Conservation (phyloP, 1,139 yeast genomes). For the Blastobotrys malaysiensis region DNA sequence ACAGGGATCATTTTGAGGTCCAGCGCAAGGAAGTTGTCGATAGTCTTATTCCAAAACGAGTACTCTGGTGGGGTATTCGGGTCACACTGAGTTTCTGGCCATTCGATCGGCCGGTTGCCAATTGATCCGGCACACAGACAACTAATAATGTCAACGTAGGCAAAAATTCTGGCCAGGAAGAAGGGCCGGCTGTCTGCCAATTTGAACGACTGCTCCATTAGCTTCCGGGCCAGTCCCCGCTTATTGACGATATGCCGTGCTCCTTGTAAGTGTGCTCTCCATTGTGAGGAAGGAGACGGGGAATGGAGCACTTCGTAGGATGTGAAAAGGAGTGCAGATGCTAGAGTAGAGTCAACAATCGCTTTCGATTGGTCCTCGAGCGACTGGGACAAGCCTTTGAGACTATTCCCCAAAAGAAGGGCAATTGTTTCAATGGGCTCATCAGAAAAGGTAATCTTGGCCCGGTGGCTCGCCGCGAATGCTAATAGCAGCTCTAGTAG, state of each 20-base stretch:
- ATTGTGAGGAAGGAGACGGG: constrained; percentile 31
- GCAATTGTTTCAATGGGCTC: constrained; percentile 46
- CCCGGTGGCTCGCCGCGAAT: constrained; percentile 52
- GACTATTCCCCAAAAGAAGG: constrained; percentile 49
- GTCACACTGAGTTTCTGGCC: constrained; percentile 28
- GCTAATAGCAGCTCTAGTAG: constrained; percentile 59
- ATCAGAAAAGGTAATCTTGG: constrained; percentile 30
- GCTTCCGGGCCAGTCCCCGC: constrained; percentile 39
- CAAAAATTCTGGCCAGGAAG: constrained; percentile 66
- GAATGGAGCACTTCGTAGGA: constrained; percentile 54
- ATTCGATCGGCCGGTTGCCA: constrained; percentile 23
- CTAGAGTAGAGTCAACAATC: constrained; percentile 58
- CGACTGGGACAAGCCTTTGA: constrained; percentile 49
- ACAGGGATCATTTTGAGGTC: constrained; percentile 47
- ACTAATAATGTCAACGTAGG: constrained; percentile 64
- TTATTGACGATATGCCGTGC: constrained; percentile 62
- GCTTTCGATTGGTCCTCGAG: constrained; percentile 49
- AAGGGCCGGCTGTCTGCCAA: constrained; percentile 43
- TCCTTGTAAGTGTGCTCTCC: constrained; percentile 62
- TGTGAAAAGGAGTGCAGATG: constrained; percentile 54
- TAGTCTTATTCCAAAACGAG: constrained; percentile 24
- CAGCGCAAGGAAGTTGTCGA: constrained; percentile 50
- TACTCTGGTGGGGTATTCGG: constrained; percentile 13
- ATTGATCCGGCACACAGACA: constrained; percentile 36
- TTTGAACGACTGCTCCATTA: constrained; percentile 16